Conservation (phyloP, 495 filamentous ascomycete species). For the Cudoniella acicularis region DNA sequence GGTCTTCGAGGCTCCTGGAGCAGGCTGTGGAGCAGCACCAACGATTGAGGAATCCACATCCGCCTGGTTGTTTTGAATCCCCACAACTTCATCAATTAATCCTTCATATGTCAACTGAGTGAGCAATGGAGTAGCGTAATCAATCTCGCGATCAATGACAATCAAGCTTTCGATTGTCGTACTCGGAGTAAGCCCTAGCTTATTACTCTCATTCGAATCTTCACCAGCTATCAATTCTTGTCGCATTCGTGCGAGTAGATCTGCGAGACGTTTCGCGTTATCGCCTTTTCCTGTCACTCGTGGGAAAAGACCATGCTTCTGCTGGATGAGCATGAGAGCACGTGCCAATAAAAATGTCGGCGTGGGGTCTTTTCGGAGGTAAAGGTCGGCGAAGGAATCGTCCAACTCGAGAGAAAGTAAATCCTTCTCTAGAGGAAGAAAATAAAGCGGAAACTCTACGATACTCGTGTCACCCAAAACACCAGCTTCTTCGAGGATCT, state of each 20-base stretch:
- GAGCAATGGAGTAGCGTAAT: slow-evolving; percentile 84
- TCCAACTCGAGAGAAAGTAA: slow-evolving; percentile 88
- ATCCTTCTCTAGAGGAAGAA: slow-evolving; percentile 88
- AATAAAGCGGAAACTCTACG: slow-evolving; percentile 78
- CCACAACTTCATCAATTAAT: slow-evolving; percentile 89
- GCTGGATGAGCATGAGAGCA: slow-evolving; percentile 94
- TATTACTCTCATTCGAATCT: slow-evolving; percentile 55
- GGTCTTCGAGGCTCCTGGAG: slow-evolving; percentile 51
- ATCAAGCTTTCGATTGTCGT: slow-evolving; percentile 83
- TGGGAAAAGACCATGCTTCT: slow-evolving; percentile 88
- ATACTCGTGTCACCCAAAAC: slow-evolving; percentile 91
- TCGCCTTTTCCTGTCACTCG: slow-evolving; percentile 96
- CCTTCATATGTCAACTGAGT: slow-evolving; percentile 98
- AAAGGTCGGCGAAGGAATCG: slow-evolving; percentile 80
- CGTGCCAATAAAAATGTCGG: slow-evolving; percentile 81
- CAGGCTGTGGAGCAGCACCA: slow-evolving; percentile 60
- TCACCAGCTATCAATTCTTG: slow-evolving; percentile 83
- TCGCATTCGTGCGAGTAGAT: slow-evolving; percentile 89
- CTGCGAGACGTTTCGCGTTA: slow-evolving; percentile 81
- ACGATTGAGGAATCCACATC: slow-evolving; percentile 93
- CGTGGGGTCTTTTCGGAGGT: slow-evolving; percentile 87
- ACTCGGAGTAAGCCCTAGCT: slow-evolving; percentile 78
- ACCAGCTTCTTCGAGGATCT: slow-evolving; percentile 88
- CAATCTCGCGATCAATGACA: slow-evolving; percentile 91
- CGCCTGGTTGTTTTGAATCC: slow-evolving; percentile 82